Evolutionary conservation across 2,329 filamentous ascomycete genomes (phyloP).

Genomic region (Fusarium fujikuroi): DNA sequence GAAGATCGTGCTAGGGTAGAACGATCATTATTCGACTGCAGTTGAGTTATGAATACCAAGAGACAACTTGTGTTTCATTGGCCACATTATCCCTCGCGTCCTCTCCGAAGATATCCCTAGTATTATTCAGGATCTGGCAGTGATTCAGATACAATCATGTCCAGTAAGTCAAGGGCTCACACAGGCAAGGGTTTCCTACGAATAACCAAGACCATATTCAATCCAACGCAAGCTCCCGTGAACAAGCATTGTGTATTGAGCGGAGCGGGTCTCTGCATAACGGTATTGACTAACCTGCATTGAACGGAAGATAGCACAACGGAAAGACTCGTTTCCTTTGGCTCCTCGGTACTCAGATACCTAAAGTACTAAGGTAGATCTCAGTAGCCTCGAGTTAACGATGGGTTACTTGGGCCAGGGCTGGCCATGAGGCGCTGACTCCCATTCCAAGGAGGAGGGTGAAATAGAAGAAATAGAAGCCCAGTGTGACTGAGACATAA

Average conservation of each 20-base stretch:
- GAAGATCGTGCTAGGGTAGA: slow-evolving; percentile 12
- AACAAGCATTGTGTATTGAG: slow-evolving; percentile 11
- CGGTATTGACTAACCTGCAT: not conserved
- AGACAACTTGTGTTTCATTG: not conserved
- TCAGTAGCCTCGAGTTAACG: not conserved
- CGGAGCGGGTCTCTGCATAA: slow-evolving; percentile 3
- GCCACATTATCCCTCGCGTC: not conserved
- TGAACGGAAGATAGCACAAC: not conserved
- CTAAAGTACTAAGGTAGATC: not conserved
- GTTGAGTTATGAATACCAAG: not conserved
- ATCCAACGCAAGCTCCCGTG: not conserved
- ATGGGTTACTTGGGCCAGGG: not conserved
- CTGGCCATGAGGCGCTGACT: not conserved
- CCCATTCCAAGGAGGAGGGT: not conserved
- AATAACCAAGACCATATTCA: not conserved
- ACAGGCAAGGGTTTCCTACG: not conserved
- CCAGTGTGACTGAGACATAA: not conserved
- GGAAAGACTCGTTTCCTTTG: not conserved
- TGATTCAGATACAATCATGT: not conserved
- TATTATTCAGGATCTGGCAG: not conserved
- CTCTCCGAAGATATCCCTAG: not conserved
- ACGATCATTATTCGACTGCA: slow-evolving; percentile 16
- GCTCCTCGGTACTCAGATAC: not conserved
- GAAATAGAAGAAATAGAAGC: not conserved
- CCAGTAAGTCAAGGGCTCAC: not conserved